Evolutionary conservation across 768 basidiomycete species (phyloP).

Genomic region (Lactarius akahatsu): DNA sequence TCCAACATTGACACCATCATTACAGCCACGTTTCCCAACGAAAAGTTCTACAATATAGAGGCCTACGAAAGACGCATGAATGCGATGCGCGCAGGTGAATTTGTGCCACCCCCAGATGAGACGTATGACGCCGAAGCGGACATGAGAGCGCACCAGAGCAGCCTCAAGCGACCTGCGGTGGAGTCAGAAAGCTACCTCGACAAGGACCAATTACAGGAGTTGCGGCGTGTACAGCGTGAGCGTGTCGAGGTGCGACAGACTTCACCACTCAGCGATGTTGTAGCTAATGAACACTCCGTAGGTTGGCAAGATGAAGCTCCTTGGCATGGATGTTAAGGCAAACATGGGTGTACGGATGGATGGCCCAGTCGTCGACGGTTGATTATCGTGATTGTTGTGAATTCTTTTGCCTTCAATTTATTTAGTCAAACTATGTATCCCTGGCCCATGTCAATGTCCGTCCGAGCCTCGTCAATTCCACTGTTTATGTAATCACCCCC

Average conservation of each 20-base stretch:
- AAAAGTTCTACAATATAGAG: constrained; percentile 93
- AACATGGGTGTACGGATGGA: constrained; percentile 90
- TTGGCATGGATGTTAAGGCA: constrained; percentile 87
- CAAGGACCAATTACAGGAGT: constrained; percentile 76
- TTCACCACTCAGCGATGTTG: not conserved
- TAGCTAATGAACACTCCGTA: constrained; percentile 32
- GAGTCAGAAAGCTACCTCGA: constrained; percentile 76
- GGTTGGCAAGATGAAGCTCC: constrained; percentile 79
- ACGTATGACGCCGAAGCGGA: constrained; percentile 83
- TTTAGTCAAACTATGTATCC: constrained; percentile 16
- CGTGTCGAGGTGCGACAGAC: constrained; percentile 62
- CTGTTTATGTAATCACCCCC: constrained; percentile 1
- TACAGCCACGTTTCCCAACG: constrained; percentile 85
- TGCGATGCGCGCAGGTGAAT: constrained; percentile 80
- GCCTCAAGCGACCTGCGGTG: constrained; percentile 63
- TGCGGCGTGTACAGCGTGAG: constrained; percentile 83
- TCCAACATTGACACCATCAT: constrained; percentile 7
- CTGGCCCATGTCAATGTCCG: not conserved
- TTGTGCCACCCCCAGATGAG: constrained; percentile 67
- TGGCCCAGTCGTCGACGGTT: constrained; percentile 56
- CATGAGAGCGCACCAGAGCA: constrained; percentile 68
- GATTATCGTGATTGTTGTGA: constrained; percentile 19
- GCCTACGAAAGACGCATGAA: constrained; percentile 83
- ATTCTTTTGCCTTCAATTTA: constrained; percentile 6
- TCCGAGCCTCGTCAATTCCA: not conserved